Evolutionary conservation across 306 rosid species (phyloP).

Genomic region (Inga leiocalycina): DNA sequence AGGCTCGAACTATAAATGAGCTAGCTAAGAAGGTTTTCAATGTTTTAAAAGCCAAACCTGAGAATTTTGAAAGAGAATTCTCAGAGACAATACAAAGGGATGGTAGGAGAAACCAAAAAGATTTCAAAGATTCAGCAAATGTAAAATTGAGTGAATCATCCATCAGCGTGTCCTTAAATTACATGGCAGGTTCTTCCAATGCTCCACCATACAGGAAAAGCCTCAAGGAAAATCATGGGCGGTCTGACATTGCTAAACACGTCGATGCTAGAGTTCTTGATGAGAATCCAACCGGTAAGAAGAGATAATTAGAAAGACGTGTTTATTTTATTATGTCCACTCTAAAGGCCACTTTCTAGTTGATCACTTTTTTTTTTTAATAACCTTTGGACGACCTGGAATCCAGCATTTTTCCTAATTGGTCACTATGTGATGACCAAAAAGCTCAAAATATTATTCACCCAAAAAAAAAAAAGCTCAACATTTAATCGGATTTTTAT

Average conservation of each 20-base stretch:
- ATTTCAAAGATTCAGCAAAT: constrained; percentile 38
- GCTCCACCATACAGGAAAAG: constrained; percentile 35
- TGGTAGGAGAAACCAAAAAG: constrained; percentile 44
- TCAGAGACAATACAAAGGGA: constrained; percentile 46
- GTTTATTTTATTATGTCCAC: neutral
- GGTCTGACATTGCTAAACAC: constrained; percentile 27
- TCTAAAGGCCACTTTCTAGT: neutral
- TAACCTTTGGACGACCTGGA: too few species aligned
- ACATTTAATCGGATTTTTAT: neutral
- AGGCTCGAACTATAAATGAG: constrained; percentile 69
- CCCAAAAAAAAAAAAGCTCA: neutral
- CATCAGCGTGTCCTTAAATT: constrained; percentile 30
- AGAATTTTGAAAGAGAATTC: constrained; percentile 58
- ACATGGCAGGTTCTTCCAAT: constrained; percentile 30
- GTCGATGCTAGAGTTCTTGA: constrained; percentile 34
- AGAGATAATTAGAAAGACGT: neutral
- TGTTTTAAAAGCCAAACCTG: constrained; percentile 47
- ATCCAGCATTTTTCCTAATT: neutral
- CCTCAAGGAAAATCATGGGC: constrained; percentile 25
- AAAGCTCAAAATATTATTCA: neutral
- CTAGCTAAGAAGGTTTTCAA: constrained; percentile 55
- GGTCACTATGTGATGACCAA: neutral
- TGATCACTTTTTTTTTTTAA: neutral
- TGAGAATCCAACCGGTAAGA: constrained; percentile 43
- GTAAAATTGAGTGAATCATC: constrained; percentile 36